Conservation (phyloP, 331 rosid genomes). For the Prunus yedoensis region DNA sequence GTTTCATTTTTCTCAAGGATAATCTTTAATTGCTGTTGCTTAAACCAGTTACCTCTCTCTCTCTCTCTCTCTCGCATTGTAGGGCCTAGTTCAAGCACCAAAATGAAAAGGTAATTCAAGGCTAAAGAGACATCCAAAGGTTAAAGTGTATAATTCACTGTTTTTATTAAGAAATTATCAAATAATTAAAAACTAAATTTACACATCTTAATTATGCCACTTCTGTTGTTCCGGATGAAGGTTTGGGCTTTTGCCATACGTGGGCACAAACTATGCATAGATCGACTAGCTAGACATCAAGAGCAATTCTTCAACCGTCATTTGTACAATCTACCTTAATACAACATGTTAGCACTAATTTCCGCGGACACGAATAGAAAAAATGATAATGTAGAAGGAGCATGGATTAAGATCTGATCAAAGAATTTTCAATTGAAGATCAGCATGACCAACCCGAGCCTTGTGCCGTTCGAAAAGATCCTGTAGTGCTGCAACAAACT, state of each 20-base stretch:
- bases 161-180: background rate
- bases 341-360: too few relatives aligned
- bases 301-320: too few relatives aligned
- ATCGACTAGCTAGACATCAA: background rate
- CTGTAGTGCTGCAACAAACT: constrained; percentile 69
- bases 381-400: background rate
- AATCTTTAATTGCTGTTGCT: too few relatives aligned
- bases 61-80: background rate
- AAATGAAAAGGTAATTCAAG: background rate
- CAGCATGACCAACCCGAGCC: constrained; percentile 61
- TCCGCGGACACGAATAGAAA: background rate
- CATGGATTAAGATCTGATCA: constrained; percentile 32
- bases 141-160: background rate
- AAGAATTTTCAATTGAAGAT: constrained; percentile 64
- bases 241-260: background rate
- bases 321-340: too few relatives aligned
- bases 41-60: constrained; percentile 15
- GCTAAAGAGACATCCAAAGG: background rate
- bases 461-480: constrained; percentile 83
- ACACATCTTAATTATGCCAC: background rate
- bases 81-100: background rate
- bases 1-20: background rate
- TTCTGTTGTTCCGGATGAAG: background rate
- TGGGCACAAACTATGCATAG: background rate
- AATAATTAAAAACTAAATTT: background rate